Conservation (phyloP, 1,139 yeast genomes). For the Arxiozyma slooffiae region DNA sequence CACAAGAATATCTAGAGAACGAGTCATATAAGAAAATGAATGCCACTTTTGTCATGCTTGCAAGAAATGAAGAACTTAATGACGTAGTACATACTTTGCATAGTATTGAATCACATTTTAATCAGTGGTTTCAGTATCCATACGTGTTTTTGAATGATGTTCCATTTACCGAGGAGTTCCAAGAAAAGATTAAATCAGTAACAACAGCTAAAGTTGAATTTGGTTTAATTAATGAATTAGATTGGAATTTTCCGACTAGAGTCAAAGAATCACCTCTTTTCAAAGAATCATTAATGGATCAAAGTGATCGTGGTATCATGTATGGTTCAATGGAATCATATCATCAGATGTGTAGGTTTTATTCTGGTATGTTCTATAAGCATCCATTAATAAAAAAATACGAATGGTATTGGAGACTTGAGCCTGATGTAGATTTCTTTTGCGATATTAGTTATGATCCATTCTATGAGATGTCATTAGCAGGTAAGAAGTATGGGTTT, state of each 20-base stretch:
- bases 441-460: conserved; percentile 91
- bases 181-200: conserved; percentile 37
- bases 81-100: conserved; percentile 62
- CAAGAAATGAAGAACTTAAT: conserved; percentile 63
- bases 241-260: conserved; percentile 30
- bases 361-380: conserved; percentile 66
- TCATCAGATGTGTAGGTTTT: conserved; percentile 60
- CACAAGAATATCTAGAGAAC: conserved; percentile 25
- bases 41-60: conserved; percentile 74
- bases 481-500: conserved; percentile 71
- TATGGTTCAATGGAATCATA: conserved; percentile 74
- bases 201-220: conserved; percentile 40
- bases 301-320: conserved; percentile 71
- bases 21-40: conserved; percentile 40
- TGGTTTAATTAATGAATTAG: conserved; percentile 18
- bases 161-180: conserved; percentile 58
- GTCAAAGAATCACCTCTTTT: conserved; percentile 28
- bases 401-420: conserved; percentile 93
- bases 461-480: conserved; percentile 62
- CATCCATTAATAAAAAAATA: conserved; percentile 57
- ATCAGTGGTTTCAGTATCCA: conserved; percentile 84
- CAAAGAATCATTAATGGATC: conserved; percentile 45
- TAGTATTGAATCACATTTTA: conserved; percentile 74
- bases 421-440: conserved; percentile 78
- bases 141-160: conserved; percentile 80